phyloP scores from a whole-genome alignment of 257 asterid genomes.

The Pogostemon cablin region DNA sequence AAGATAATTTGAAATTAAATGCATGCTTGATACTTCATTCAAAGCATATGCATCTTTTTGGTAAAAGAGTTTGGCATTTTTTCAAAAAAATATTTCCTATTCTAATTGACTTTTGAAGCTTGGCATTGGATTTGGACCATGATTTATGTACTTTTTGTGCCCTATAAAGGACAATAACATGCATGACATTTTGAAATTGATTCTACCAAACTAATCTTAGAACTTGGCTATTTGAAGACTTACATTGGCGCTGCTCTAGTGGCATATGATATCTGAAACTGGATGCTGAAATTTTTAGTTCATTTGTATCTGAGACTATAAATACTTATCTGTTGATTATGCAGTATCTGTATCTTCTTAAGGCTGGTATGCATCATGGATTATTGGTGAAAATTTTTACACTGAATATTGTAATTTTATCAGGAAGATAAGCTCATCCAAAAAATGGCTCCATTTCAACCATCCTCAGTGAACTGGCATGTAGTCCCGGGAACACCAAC shows the following conservation, averaged over 20 bases:
- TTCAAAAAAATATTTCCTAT: neutral
- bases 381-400: constrained; percentile 7
- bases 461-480: constrained; percentile 61
- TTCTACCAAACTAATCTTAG: neutral
- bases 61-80: neutral
- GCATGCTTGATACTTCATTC: constrained; percentile 1
- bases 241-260: neutral
- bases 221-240: constrained; percentile 10
- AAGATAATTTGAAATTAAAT: neutral
- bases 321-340: neutral
- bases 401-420: constrained; percentile 20
- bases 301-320: neutral
- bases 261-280: neutral
- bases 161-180: constrained; percentile 1
- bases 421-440: constrained; percentile 70
- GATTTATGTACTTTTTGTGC: neutral
- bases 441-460: constrained; percentile 59
- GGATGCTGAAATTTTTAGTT: constrained; percentile 10
- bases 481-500: constrained; percentile 53
- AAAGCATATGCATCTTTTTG: neutral
- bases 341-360: neutral
- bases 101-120: constrained; percentile 1
- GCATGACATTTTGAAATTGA: constrained; percentile 3
- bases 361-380: neutral
- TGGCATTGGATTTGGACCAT: neutral